Evolutionary conservation across 192 early-diverging fungal species (phyloP), one percentile per base, ranked within the genome.

Genomic region (Rhizophagus prolifer): DNA sequence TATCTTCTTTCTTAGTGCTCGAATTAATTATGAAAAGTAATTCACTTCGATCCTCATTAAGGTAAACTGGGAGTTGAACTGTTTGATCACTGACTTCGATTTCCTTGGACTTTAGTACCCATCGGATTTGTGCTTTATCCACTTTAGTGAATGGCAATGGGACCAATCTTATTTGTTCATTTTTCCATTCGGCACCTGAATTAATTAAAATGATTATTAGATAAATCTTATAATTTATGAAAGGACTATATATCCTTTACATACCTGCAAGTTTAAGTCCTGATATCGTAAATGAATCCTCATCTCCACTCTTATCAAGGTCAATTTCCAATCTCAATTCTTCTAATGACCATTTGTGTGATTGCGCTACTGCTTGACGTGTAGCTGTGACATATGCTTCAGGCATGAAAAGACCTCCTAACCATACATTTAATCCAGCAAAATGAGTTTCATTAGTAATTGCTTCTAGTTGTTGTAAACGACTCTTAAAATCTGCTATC

Each of bases 371-470:
- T 8, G 88, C 85, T 81, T 97, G 96, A 46, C 95, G 88, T 14
- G 96, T 95, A 26, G 95, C 96, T 0, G 95, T 97, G 23, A 96
- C 86, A 80, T 91, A 97, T 21, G 95, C 96, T 81, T 96, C 94
- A 21, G 96, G 96, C 58, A 89, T 90, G 81, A 97, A 90, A 23
- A 97, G 81, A 0, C 94, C 95, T 63, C 96, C 96, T 23, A 97
- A 78, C 93, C 92, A 95, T n/a, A 97, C 84, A 34, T 82, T 75
- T 9, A 81, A 41, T 21, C 63, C n/a, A 61, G 81, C 76, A 50
- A 85, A 79, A 5, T 68, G 70, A 19, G 71, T 74, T 59, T 81
- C 77, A 23, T 84, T 81, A 0, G 84, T 84, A 28, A 96, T 81
- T 2, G 30, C 66, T 36, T 83, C 78, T 21, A 90, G 82, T 75